These are phyloP conservation scores for Monilinia vaccinii-corymbosi DNA, from an alignment of 2,329 filamentous ascomycete genomes.

Conservation along the genomic window DNA sequence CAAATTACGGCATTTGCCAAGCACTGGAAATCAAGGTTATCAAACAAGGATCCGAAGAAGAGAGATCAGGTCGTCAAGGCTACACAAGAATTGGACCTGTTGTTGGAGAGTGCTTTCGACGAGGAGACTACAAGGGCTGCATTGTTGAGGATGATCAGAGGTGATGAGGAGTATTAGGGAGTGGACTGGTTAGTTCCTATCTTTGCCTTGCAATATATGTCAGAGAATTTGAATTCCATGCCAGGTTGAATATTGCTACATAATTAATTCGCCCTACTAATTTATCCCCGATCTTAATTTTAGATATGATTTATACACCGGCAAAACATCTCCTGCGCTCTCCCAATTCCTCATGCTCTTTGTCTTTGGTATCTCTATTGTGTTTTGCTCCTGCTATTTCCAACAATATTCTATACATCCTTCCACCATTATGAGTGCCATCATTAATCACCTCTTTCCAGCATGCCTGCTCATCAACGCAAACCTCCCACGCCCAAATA, in stretches of 20 bases:
- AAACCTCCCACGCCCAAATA: neutral
- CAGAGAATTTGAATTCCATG: neutral
- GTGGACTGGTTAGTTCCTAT: neutral
- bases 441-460: neutral
- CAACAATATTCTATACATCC: neutral
- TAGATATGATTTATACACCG: neutral
- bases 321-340: neutral
- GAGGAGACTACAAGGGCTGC: conserved; percentile 28
- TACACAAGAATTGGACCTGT: conserved; percentile 46
- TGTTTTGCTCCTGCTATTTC: neutral
- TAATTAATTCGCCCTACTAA: neutral
- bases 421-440: neutral
- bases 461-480: neutral
- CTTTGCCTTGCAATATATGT: neutral
- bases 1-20: conserved; percentile 55
- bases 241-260: neutral
- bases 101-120: conserved; percentile 47
- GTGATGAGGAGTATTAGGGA: conserved; percentile 4
- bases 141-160: conserved; percentile 28
- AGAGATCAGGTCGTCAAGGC: conserved; percentile 40
- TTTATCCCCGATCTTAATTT: no score
- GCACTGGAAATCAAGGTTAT: conserved; percentile 43
- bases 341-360: neutral
- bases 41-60: conserved; percentile 36
- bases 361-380: neutral